Evolutionary conservation across 192 early-diverging fungal genomes (phyloP).

Genomic region (Podila horticola): DNA sequence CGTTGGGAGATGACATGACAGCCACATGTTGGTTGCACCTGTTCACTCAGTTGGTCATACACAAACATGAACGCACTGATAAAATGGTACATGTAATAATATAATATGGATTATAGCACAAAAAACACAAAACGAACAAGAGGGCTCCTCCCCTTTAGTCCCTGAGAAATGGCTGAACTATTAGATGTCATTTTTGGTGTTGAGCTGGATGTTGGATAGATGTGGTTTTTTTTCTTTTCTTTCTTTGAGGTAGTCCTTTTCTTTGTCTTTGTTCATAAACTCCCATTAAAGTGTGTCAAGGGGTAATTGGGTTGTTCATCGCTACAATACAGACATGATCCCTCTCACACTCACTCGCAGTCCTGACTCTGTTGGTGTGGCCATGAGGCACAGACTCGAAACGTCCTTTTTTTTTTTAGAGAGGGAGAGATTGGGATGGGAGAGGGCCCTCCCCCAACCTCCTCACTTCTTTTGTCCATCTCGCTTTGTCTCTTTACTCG

Average conservation of each 20-base stretch:
- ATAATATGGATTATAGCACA: too few relatives aligned
- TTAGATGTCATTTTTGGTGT: neutral
- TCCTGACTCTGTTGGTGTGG: too few relatives aligned
- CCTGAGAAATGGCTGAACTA: too few relatives aligned
- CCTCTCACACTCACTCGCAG: too few relatives aligned
- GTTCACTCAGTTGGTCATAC: too few relatives aligned
- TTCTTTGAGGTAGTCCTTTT: neutral
- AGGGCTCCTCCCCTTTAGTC: too few relatives aligned
- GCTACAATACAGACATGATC: neutral
- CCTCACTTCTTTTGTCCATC: neutral
- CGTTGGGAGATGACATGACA: too few relatives aligned
- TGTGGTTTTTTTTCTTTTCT: neutral
- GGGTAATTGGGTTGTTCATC: neutral
- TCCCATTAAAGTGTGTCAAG: conserved; percentile 6
- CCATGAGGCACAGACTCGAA: neutral
- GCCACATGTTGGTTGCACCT: too few relatives aligned
- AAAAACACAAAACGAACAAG: too few relatives aligned
- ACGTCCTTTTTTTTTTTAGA: neutral
- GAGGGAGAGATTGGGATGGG: neutral
- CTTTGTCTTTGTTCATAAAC: neutral
- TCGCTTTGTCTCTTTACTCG: neutral
- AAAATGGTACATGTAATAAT: too few relatives aligned
- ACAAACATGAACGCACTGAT: too few relatives aligned
- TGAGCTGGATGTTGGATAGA: conserved; percentile 1
- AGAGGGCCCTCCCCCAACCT: neutral